Conservation (phyloP, 1,139 yeast genomes). For the Suhomyces coccinellae region DNA sequence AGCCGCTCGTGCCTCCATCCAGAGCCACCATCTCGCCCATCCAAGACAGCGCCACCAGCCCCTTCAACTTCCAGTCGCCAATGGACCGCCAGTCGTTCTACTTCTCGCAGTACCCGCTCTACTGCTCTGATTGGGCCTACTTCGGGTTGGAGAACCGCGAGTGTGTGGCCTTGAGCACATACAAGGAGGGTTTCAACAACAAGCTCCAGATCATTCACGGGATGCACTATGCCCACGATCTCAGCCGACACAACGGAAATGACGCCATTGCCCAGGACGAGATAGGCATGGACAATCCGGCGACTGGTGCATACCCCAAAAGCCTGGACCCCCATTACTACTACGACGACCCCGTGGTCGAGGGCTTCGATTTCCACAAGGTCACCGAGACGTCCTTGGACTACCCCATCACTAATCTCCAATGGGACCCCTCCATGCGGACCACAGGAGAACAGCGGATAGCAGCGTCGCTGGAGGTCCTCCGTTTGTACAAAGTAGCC, state of each 20-base stretch:
- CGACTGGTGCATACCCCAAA: conserved; percentile 9
- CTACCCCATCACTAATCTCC: conserved; percentile 67
- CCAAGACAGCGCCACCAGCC: not conserved
- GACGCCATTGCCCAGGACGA: conserved; percentile 13
- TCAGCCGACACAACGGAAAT: conserved; percentile 11
- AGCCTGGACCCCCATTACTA: conserved; percentile 2
- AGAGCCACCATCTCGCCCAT: not conserved
- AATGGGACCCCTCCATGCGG: conserved; percentile 65
- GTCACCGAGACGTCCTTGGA: conserved; percentile 56
- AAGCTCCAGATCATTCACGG: conserved; percentile 53
- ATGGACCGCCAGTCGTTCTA: conserved; percentile 51
- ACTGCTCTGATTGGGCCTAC: conserved; percentile 66
- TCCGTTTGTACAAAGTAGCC: conserved; percentile 62
- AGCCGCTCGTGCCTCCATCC: conserved; percentile 1
- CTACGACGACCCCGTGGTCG: conserved; percentile 18
- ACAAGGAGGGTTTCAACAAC: conserved; percentile 68
- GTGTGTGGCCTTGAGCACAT: conserved; percentile 64
- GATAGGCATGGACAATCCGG: conserved; percentile 12
- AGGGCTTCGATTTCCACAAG: conserved; percentile 49
- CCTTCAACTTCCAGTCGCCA: conserved; percentile 1
- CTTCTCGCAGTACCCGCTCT: conserved; percentile 63
- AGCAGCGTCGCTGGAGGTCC: conserved; percentile 71
- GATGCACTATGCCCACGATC: conserved; percentile 29
- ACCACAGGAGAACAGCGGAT: conserved; percentile 41
- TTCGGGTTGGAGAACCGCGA: conserved; percentile 41